phyloP scores from a whole-genome alignment of 2,329 filamentous ascomycete species.

The Colletotrichum navitas region DNA sequence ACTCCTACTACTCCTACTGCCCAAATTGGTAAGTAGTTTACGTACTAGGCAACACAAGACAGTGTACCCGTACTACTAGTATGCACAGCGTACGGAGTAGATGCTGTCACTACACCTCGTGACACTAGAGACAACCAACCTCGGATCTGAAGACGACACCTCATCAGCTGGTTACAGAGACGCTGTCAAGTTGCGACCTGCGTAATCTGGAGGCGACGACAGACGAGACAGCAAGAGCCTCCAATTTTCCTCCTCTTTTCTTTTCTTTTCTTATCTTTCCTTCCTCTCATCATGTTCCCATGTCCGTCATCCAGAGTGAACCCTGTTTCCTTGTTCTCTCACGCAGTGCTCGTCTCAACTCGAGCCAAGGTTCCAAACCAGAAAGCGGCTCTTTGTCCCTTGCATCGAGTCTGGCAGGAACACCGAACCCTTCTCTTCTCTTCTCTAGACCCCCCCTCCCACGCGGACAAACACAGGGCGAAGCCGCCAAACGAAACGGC shows the following conservation, averaged over 20 bases:
- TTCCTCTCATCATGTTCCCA: neutral
- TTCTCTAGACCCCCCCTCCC: neutral
- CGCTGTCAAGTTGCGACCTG: slow-evolving; percentile 19
- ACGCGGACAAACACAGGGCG: slow-evolving; percentile 9
- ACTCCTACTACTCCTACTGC: no score
- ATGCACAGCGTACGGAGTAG: no score
- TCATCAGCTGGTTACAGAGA: slow-evolving; percentile 30
- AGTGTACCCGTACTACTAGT: neutral
- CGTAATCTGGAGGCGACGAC: slow-evolving; percentile 29
- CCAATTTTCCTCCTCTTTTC: no score
- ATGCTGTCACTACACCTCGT: neutral
- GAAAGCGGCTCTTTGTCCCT: slow-evolving; percentile 11
- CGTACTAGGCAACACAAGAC: neutral
- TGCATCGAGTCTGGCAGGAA: neutral
- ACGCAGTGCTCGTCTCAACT: slow-evolving; percentile 14
- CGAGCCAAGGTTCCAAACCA: neutral
- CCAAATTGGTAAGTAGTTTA: no score
- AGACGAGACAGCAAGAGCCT: slow-evolving; percentile 6
- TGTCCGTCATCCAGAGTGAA: neutral
- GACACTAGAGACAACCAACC: neutral
- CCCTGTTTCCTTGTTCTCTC: slow-evolving; percentile 1
- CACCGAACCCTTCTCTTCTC: neutral
- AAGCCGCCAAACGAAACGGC: neutral
- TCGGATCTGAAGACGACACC: slow-evolving; percentile 22
- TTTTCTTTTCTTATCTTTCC: no score